These are phyloP conservation scores for Dissophora globulifera DNA, from an alignment of 192 early-diverging fungal species.

Conservation along the genomic window DNA sequence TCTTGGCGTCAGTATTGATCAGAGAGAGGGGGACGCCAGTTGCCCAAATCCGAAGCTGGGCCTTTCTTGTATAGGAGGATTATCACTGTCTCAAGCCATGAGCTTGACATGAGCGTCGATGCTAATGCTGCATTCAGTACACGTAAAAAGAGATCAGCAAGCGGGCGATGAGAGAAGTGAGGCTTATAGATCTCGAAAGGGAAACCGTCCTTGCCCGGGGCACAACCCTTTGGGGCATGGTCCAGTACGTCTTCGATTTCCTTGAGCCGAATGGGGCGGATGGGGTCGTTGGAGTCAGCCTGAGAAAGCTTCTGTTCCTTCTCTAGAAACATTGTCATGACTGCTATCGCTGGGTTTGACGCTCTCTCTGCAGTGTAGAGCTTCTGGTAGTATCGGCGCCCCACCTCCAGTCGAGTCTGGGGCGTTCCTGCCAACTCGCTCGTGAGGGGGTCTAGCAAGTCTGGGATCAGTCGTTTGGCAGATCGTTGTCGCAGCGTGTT, in stretches of 20 bases:
- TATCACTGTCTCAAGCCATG: conserved; percentile 25
- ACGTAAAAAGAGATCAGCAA: not conserved
- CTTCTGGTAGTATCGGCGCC: not conserved
- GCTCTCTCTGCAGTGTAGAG: conserved; percentile 6
- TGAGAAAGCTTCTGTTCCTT: not conserved
- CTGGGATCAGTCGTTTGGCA: not conserved
- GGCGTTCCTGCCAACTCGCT: not conserved
- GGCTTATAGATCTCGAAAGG: conserved; percentile 32
- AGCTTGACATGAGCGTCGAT: not conserved
- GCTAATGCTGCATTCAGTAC: conserved; percentile 22
- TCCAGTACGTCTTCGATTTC: not conserved
- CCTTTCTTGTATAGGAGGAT: conserved; percentile 42
- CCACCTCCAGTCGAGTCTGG: too few species aligned
- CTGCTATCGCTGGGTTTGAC: not conserved
- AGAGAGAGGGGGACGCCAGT: conserved; percentile 26
- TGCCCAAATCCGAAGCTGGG: conserved; percentile 18
- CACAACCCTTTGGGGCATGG: not conserved
- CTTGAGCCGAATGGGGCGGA: not conserved
- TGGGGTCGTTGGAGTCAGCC: not conserved
- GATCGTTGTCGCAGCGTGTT: conserved; percentile 13
- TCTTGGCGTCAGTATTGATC: conserved; percentile 30
- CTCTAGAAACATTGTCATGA: not conserved
- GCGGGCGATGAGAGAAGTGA: not conserved
- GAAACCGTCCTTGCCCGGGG: conserved; percentile 27
- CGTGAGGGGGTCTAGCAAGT: too few species aligned